Evolutionary conservation across 768 basidiomycete genomes (phyloP).

Genomic region (Xanthoconium stramineum): DNA sequence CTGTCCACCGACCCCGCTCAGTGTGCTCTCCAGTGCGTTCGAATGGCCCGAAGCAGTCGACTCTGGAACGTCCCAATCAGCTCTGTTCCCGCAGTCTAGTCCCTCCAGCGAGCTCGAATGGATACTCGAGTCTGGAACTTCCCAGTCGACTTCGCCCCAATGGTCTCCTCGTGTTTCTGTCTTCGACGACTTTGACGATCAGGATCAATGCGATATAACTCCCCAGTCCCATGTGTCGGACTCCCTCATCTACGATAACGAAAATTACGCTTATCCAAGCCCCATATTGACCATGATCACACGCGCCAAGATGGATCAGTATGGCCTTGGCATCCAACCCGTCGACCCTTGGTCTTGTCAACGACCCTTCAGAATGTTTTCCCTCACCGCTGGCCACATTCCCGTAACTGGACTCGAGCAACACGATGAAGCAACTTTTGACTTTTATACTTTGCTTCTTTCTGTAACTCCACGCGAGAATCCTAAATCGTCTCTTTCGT

Average conservation of each 20-base stretch:
- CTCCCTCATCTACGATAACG: neutral
- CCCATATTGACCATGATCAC: constrained; percentile 12
- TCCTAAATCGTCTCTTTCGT: neutral
- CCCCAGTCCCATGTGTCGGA: neutral
- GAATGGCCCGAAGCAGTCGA: too few relatives aligned
- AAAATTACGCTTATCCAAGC: constrained; percentile 10
- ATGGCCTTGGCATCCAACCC: neutral
- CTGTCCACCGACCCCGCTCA: constrained; percentile 14
- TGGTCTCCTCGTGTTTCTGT: neutral
- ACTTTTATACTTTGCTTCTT: constrained; percentile 7
- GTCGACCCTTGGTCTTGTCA: neutral
- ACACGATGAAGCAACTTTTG: constrained; percentile 1
- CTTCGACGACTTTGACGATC: neutral
- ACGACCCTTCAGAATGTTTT: constrained; percentile 3
- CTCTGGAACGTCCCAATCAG: too few relatives aligned
- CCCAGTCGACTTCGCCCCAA: neutral
- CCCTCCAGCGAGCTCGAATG: neutral
- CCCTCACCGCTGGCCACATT: neutral
- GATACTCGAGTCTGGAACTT: too few relatives aligned
- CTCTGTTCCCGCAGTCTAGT: too few relatives aligned
- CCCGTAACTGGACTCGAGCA: constrained; percentile 4
- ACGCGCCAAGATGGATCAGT: constrained; percentile 3
- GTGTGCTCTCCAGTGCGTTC: neutral
- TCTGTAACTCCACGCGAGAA: neutral
- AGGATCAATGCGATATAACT: neutral